A percentile compares a stretch with the other conserved stretches of the same genome.
These are phyloP conservation scores for Argentina anserina DNA, from an alignment of 306 rosid species.

Conservation along the genomic window DNA sequence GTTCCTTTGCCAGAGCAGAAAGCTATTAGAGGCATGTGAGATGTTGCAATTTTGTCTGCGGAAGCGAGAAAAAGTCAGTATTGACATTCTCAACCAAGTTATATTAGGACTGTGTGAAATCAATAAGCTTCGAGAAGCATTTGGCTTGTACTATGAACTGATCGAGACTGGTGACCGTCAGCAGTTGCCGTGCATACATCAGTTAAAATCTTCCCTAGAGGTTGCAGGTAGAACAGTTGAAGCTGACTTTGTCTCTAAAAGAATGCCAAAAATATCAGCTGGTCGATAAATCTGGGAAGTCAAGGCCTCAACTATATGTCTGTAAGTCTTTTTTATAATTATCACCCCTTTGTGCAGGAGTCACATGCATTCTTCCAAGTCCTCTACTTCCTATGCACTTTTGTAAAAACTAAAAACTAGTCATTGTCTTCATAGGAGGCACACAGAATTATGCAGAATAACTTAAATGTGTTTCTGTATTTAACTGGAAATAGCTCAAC, in stretches of 20 bases:
- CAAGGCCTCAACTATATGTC: conserved; percentile 25
- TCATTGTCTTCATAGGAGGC: neutral
- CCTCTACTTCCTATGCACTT: neutral
- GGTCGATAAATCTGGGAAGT: conserved; percentile 21
- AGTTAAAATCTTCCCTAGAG: conserved; percentile 49
- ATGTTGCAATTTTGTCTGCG: conserved; percentile 54
- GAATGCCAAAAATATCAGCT: conserved; percentile 34
- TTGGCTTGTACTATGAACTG: conserved; percentile 54
- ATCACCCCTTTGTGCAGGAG: neutral
- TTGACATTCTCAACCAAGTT: conserved; percentile 39
- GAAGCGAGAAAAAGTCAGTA: conserved; percentile 37
- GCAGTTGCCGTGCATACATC: conserved; percentile 47
- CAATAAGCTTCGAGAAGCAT: conserved; percentile 65
- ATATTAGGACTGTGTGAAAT: conserved; percentile 52
- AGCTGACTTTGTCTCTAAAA: conserved; percentile 62
- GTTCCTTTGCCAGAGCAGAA: conserved; percentile 50
- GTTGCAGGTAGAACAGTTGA: conserved; percentile 49
- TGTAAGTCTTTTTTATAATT: conserved; percentile 17
- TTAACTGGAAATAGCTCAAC: neutral
- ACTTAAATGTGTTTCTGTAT: neutral
- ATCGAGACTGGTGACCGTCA: conserved; percentile 59
- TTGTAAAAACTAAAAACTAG: neutral
- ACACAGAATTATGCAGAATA: neutral
- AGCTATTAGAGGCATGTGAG: conserved; percentile 53
- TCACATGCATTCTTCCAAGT: neutral